phyloP scores from a whole-genome alignment of 345 rosid species.

The Salix suchowensis region DNA sequence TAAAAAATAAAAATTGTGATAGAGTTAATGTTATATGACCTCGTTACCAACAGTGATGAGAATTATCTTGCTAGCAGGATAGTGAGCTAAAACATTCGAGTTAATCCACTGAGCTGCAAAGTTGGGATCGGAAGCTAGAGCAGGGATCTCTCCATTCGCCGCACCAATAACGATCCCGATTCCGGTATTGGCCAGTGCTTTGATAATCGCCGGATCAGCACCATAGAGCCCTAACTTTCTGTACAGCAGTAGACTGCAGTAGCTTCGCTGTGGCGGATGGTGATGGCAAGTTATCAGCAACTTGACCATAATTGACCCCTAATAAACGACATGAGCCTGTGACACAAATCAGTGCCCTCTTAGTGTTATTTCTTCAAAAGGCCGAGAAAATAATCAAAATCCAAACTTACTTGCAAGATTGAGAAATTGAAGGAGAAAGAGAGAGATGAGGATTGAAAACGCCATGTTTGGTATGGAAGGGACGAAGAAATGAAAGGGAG shows the following conservation, averaged over 20 bases:
- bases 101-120: slow-evolving; percentile 61
- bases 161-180: slow-evolving; percentile 71
- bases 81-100: slow-evolving; percentile 62
- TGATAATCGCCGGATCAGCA: slow-evolving; percentile 63
- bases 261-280: slow-evolving; percentile 71
- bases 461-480: not conserved
- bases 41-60: slow-evolving; percentile 79
- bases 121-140: slow-evolving; percentile 64
- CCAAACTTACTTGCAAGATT: slow-evolving; percentile 41
- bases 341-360: not conserved
- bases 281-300: slow-evolving; percentile 77
- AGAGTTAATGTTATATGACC: slow-evolving; percentile 1
- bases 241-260: slow-evolving; percentile 64
- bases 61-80: slow-evolving; percentile 75
- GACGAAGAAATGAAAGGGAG: not conserved
- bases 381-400: not conserved
- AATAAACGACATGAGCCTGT: slow-evolving; percentile 63
- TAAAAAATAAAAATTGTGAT: not conserved
- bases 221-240: slow-evolving; percentile 72
- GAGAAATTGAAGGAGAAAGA: slow-evolving; percentile 28
- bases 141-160: slow-evolving; percentile 67
- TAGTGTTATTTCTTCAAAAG: not conserved
- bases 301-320: slow-evolving; percentile 84
- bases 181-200: slow-evolving; percentile 70
- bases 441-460: slow-evolving; percentile 13